These are phyloP conservation scores for Euphrasia confusa DNA, from an alignment of 257 asterid species.

Conservation along the genomic window DNA sequence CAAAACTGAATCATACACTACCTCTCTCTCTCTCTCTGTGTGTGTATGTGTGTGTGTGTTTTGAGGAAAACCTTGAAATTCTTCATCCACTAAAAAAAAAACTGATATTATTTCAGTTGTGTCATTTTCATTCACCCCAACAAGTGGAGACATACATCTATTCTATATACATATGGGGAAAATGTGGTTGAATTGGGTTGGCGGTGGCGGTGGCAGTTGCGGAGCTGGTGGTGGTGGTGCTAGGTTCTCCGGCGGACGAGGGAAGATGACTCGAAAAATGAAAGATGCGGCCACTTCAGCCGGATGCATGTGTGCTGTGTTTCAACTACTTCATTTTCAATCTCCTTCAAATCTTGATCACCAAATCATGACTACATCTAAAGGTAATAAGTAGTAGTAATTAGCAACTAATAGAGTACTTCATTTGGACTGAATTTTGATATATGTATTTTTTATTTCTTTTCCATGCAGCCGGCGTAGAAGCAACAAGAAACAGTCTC, in stretches of 20 bases:
- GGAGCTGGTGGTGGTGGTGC: conserved; percentile 18
- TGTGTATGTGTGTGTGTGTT: not conserved
- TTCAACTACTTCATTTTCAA: conserved; percentile 47
- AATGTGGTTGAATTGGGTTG: conserved; percentile 59
- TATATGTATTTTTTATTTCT: not conserved
- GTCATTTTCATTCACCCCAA: not conserved
- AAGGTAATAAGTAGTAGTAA: conserved; percentile 30
- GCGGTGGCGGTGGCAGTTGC: conserved; percentile 15
- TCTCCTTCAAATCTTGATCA: conserved; percentile 32
- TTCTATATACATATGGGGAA: conserved; percentile 33
- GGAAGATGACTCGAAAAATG: conserved; percentile 22
- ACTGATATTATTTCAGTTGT: not conserved
- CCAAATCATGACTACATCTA: conserved; percentile 17
- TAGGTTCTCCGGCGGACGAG: conserved; percentile 34
- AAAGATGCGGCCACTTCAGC: conserved; percentile 28
- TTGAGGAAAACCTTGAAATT: too few species aligned
- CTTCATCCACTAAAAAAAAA: not conserved
- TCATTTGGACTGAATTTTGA: not conserved
- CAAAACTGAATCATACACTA: conserved; percentile 17
- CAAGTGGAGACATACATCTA: not conserved
- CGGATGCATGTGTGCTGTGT: conserved; percentile 74
- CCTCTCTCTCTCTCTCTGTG: not conserved
- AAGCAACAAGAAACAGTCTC: conserved; percentile 87
- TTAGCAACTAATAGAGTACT: not conserved
- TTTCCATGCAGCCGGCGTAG: conserved; percentile 42